Conservation (phyloP, 2,329 filamentous ascomycete genomes). For the Dactylellina parvicollis region DNA sequence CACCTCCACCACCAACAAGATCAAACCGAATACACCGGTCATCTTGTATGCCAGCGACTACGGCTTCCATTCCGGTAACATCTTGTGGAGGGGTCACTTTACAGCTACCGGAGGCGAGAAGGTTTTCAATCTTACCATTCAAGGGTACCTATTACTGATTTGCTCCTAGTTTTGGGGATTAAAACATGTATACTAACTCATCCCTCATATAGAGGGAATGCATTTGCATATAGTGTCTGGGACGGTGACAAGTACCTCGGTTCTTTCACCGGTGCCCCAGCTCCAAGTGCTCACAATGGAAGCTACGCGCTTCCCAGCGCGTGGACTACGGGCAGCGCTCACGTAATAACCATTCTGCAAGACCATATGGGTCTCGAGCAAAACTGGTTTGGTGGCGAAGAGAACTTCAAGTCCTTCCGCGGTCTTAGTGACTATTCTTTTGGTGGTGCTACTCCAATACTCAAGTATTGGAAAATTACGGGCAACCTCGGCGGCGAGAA, state of each 20-base stretch:
- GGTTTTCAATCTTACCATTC: slow-evolving; percentile 68
- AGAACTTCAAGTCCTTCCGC: slow-evolving; percentile 67
- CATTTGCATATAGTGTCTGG: slow-evolving; percentile 75
- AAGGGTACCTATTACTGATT: slow-evolving; percentile 63
- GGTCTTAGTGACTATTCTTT: slow-evolving; percentile 72
- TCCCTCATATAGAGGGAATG: slow-evolving; percentile 66
- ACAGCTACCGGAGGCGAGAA: slow-evolving; percentile 70
- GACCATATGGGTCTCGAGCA: slow-evolving; percentile 79
- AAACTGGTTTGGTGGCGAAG: slow-evolving; percentile 70
- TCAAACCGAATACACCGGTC: slow-evolving; percentile 69
- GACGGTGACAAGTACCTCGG: slow-evolving; percentile 72
- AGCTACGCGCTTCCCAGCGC: slow-evolving; percentile 70
- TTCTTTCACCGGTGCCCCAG: slow-evolving; percentile 70
- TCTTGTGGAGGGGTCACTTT: slow-evolving; percentile 77
- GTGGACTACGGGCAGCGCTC: slow-evolving; percentile 63
- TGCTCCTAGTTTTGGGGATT: background rate
- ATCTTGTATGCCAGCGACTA: slow-evolving; percentile 77
- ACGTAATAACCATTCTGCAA: slow-evolving; percentile 75
- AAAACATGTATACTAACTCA: background rate
- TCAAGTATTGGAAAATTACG: slow-evolving; percentile 72
- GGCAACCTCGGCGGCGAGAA: slow-evolving; percentile 75
- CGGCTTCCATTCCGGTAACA: slow-evolving; percentile 74
- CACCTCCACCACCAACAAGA: slow-evolving; percentile 70
- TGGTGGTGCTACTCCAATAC: slow-evolving; percentile 63
- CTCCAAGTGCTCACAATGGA: slow-evolving; percentile 65